Evolutionary conservation across 495 filamentous ascomycete genomes (phyloP), one percentile per base, ranked within the genome.

Genomic region (Jackrogersella minutella): DNA sequence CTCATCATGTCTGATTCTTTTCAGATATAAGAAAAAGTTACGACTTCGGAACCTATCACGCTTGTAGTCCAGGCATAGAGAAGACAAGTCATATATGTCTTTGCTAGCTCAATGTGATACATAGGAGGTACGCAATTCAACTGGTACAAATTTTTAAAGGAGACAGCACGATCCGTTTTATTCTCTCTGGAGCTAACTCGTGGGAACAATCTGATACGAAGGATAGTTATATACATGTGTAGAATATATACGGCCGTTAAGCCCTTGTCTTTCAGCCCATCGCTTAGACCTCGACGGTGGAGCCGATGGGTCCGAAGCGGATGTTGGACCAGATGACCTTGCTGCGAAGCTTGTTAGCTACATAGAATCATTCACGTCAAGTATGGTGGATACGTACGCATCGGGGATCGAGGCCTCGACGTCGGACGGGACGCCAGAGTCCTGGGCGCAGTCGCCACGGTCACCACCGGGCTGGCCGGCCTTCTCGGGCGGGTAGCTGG

Each of bases 401-500:
- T 84, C 79, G 55, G 85, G 78, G 47, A 75, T 74, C 34, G 79
- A 73, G 64, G 78, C 34, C 80, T 90, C 87, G 51, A 93, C 80
- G 21, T 84, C 83, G 16, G 70, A 63, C 21, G 90, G 89, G 17
- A 79, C 80, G 58, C 90, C 90, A 28, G 85, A 87, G 75, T 77
- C 78, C 52, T 79, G 82, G 39, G 83, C 51, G 77, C 91, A 95
- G 59, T 84, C 82, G 50, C 91, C 91, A 75, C 91, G 90, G 68
- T 82, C 82, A 53, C 85, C 83, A 76, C 91, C 91, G 31, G 89
- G 88, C 9, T 69, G 71, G 59, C 80, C 75, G 9, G 81, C 60
- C 47, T 80, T 76, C 70, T 82, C 81, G 37, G 81, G 77, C 2
- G 91, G 91, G 81, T 88, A 92, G 77, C 79, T 84, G 73, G 87